A percentile compares a stretch with the other conserved stretches of the same genome.
Conservation (phyloP, 805 yeast genomes). For the Pichia deserticola region DNA sequence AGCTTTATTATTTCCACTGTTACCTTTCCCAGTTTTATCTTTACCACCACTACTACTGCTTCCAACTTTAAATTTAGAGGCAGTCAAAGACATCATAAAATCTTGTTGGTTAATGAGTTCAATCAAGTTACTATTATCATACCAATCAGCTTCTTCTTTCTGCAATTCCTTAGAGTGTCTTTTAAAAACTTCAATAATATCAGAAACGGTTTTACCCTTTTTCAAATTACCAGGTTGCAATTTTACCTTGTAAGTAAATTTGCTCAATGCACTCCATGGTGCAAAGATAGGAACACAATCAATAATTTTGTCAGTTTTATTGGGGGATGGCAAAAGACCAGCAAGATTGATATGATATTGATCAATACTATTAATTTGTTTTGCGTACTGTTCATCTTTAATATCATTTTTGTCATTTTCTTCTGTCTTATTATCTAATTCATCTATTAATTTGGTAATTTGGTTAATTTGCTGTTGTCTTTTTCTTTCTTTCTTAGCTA, state of each 20-base stretch:
- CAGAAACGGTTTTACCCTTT: conserved; percentile 80
- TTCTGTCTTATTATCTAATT: conserved; percentile 20
- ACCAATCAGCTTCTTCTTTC: conserved; percentile 53
- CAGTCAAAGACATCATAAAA: conserved; percentile 58
- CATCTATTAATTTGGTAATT: conserved; percentile 26
- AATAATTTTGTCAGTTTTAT: conserved; percentile 41
- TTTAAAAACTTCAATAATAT: conserved; percentile 52
- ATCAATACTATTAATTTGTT: conserved; percentile 18
- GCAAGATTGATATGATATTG: conserved; percentile 21
- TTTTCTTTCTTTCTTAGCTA: conserved; percentile 16
- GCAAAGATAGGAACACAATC: conserved; percentile 84
- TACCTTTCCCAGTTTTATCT: conserved; percentile 12
- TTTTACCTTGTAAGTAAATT: conserved; percentile 75
- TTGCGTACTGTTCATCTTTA: conserved; percentile 11
- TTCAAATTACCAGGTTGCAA: conserved; percentile 73
- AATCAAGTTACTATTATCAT: conserved; percentile 51
- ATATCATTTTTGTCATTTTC: conserved; percentile 12
- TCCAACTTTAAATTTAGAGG: conserved; percentile 62
- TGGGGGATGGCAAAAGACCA: conserved; percentile 36
- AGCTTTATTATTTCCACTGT: conserved; percentile 12
- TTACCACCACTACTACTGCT: conserved; percentile 16
- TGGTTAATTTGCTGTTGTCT: conserved; percentile 27
- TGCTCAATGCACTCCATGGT: conserved; percentile 78
- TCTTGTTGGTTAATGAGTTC: conserved; percentile 57
- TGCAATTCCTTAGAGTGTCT: conserved; percentile 23